Percentiles rank a stretch among this genome's conserved stretches.
Conservation (phyloP, 2,329 filamentous ascomycete species). For the Monilinia laxa region DNA sequence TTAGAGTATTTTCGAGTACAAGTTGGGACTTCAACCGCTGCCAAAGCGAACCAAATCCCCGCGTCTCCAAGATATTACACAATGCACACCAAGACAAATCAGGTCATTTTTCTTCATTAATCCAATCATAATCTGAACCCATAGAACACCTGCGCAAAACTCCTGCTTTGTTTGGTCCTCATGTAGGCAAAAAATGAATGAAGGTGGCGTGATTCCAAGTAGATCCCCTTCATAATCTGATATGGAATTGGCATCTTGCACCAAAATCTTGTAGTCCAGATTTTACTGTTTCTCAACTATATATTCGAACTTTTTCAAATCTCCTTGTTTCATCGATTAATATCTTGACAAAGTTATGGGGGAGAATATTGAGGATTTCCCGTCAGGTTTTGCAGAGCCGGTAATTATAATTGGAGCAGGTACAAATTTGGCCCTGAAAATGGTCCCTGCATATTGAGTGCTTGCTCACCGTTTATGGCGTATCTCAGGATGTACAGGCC, state of each 20-base stretch:
- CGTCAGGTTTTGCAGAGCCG: neutral
- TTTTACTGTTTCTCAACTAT: neutral
- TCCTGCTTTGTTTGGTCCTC: neutral
- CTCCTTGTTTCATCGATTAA: neutral
- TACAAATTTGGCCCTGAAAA: constrained; percentile 17
- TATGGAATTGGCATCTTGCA: neutral
- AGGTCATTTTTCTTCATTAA: neutral
- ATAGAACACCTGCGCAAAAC: neutral
- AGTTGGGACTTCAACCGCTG: neutral
- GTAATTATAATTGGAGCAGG: constrained; percentile 34
- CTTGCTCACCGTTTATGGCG: constrained; percentile 2
- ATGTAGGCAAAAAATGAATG: neutral
- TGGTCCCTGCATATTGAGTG: neutral
- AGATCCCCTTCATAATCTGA: neutral
- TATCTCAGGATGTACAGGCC: constrained; percentile 43
- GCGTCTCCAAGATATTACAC: neutral
- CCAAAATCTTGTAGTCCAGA: neutral
- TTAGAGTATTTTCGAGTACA: neutral
- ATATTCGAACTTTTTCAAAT: neutral
- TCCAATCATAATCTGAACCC: neutral
- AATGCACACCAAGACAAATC: neutral
- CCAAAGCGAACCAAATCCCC: neutral
- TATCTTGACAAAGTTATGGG: neutral
- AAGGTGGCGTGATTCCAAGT: neutral
- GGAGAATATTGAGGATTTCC: neutral